A percentile compares a stretch with the other conserved stretches of the same genome.
phyloP scores from a whole-genome alignment of 495 filamentous ascomycete species.

The Penicillium goetzii region DNA sequence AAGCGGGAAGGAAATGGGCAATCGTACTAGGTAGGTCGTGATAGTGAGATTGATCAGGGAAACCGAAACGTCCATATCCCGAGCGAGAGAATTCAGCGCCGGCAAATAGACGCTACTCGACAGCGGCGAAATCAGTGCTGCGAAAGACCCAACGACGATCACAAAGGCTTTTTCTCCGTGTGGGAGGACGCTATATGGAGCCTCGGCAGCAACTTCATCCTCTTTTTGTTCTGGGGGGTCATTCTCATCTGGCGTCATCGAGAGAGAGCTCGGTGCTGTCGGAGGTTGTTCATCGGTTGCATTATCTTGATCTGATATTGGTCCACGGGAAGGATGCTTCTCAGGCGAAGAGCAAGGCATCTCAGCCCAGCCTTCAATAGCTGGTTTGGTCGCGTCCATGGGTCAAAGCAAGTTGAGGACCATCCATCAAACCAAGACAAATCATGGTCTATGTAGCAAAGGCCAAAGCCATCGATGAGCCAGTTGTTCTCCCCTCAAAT shows the following conservation, averaged over 20 bases:
- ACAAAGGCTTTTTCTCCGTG: slow-evolving; percentile 31
- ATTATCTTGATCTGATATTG: neutral
- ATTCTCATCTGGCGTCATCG: neutral
- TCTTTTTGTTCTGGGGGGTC: neutral
- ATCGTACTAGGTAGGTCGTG: slow-evolving; percentile 45
- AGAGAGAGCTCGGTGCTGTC: neutral
- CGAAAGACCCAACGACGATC: slow-evolving; percentile 34
- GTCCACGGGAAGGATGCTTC: neutral
- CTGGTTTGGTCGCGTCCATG: neutral
- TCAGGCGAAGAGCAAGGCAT: neutral
- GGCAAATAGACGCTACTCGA: slow-evolving; percentile 52
- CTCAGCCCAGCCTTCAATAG: neutral
- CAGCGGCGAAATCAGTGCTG: slow-evolving; percentile 44
- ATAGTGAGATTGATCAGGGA: slow-evolving; percentile 51
- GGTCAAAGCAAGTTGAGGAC: neutral
- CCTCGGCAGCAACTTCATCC: neutral
- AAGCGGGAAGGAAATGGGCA: neutral
- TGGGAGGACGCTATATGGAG: slow-evolving; percentile 34
- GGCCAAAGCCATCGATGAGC: neutral
- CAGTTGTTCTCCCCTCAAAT: neutral
- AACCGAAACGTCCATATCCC: slow-evolving; percentile 42
- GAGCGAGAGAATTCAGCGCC: slow-evolving; percentile 39
- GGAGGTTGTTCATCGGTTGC: neutral
- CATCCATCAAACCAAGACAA: neutral
- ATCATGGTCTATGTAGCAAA: neutral